Percentiles rank a stretch among this genome's conserved stretches.
phyloP scores from a whole-genome alignment of 805 yeast genomes.

The Tetrapisispora nanseiensis region DNA sequence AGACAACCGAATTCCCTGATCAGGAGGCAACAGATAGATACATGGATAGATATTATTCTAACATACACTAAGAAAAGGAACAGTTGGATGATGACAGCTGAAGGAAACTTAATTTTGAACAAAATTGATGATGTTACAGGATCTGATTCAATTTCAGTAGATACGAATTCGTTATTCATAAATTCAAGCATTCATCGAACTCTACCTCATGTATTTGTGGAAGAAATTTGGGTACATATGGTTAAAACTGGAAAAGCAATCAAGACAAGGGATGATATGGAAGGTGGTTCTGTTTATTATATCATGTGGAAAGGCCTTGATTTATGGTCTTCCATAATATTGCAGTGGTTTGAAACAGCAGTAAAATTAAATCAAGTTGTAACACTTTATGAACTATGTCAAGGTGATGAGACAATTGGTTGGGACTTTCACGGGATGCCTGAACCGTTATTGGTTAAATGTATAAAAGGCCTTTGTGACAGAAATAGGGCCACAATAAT shows the following conservation, averaged over 20 bases:
- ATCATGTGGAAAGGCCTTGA: constrained; percentile 63
- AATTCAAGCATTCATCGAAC: constrained; percentile 44
- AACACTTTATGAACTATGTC: constrained; percentile 71
- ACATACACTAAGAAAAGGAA: constrained; percentile 47
- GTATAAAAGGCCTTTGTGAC: constrained; percentile 49
- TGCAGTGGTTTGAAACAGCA: constrained; percentile 64
- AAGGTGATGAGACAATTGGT: constrained; percentile 47
- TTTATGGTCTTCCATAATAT: constrained; percentile 53
- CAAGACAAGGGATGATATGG: constrained; percentile 31
- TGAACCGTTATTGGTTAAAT: constrained; percentile 40
- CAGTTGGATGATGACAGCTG: constrained; percentile 42
- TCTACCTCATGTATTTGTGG: constrained; percentile 44
- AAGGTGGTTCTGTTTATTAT: constrained; percentile 25
- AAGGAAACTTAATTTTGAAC: constrained; percentile 12
- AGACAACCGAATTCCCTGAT: constrained; percentile 77
- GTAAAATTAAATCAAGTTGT: constrained; percentile 72
- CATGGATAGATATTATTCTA: constrained; percentile 63
- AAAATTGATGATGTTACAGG: background rate
- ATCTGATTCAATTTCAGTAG: background rate
- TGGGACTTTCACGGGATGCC: constrained; percentile 61
- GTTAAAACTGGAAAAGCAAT: constrained; percentile 46
- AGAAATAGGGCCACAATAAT: constrained; percentile 66
- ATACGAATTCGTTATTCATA: constrained; percentile 34
- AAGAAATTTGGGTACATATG: constrained; percentile 49
- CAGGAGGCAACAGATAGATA: constrained; percentile 62